Percentiles rank a stretch among this genome's conserved stretches.
These are phyloP conservation scores for Fusarium paranaense DNA, from an alignment of 2,329 filamentous ascomycete genomes.

Conservation along the genomic window DNA sequence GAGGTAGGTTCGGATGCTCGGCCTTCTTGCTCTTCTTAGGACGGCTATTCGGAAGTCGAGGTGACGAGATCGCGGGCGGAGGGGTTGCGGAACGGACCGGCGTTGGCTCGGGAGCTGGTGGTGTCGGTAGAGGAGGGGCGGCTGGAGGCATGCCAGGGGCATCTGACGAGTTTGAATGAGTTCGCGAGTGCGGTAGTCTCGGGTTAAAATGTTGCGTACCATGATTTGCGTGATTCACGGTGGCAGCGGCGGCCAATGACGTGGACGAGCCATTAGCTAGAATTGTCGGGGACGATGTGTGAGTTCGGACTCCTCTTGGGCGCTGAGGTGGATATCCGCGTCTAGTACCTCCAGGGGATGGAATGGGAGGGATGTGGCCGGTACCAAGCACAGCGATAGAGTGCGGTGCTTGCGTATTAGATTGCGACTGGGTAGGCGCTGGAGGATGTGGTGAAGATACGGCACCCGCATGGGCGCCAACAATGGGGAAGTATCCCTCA, in stretches of 20 bases:
- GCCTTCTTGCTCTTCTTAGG: slow-evolving; percentile 67
- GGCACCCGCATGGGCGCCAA: slow-evolving; percentile 57
- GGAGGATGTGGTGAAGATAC: slow-evolving; percentile 56
- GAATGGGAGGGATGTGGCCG: slow-evolving; percentile 82
- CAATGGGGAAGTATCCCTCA: slow-evolving; percentile 85
- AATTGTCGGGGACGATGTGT: slow-evolving; percentile 85
- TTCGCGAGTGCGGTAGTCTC: slow-evolving; percentile 63
- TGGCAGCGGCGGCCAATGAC: slow-evolving; percentile 45
- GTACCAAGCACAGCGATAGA: slow-evolving; percentile 86
- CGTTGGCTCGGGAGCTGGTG: slow-evolving; percentile 62
- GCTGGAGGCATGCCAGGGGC: slow-evolving; percentile 58
- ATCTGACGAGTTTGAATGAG: slow-evolving; percentile 71
- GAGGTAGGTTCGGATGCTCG: slow-evolving; percentile 61
- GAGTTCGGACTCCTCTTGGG: slow-evolving; percentile 74
- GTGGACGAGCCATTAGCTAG: slow-evolving; percentile 61
- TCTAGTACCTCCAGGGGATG: slow-evolving; percentile 80
- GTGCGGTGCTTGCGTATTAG: slow-evolving; percentile 56
- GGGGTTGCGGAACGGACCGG: slow-evolving; percentile 64
- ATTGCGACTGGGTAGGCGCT: slow-evolving; percentile 52
- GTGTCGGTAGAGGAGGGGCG: slow-evolving; percentile 64
- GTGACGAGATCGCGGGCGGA: slow-evolving; percentile 61
- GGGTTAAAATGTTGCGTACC: slow-evolving; percentile 50
- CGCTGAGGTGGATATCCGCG: slow-evolving; percentile 67
- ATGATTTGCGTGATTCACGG: slow-evolving; percentile 51
- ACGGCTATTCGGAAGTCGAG: slow-evolving; percentile 58